Conservation (phyloP, 192 early-diverging fungal genomes). For the Endogone sp. region DNA sequence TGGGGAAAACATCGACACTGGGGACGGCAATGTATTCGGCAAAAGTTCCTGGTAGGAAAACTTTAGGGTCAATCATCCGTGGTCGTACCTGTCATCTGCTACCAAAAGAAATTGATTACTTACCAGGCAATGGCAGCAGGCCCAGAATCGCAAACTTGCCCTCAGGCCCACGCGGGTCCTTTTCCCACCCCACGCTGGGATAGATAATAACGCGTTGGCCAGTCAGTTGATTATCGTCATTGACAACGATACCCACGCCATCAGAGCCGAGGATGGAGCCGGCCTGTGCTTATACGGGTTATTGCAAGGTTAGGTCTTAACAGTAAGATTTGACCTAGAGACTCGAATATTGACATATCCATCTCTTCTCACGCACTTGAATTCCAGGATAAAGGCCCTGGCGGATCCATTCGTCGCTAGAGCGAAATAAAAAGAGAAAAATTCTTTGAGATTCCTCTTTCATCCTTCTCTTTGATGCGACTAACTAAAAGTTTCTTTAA, state of each 20-base stretch:
- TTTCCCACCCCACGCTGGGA: conserved; percentile 13
- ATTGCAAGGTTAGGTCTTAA: background rate
- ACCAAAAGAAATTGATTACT: background rate
- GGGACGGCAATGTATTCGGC: conserved; percentile 48
- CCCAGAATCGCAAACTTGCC: conserved; percentile 15
- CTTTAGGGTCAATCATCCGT: background rate
- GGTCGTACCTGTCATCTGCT: no score
- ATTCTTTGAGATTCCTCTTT: background rate
- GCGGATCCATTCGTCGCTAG: conserved; percentile 26
- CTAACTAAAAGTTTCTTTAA: background rate
- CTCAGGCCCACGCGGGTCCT: conserved; percentile 16
- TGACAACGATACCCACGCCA: conserved; percentile 18
- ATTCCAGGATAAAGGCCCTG: conserved; percentile 24
- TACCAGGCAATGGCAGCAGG: conserved; percentile 8
- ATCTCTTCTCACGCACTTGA: background rate
- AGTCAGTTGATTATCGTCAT: conserved; percentile 1
- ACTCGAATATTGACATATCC: background rate
- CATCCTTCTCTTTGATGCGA: background rate
- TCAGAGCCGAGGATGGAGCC: conserved; percentile 24
- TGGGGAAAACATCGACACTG: conserved; percentile 38
- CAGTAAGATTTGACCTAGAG: no score
- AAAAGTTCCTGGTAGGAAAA: conserved; percentile 65
- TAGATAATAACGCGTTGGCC: conserved; percentile 10
- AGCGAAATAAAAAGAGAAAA: background rate
- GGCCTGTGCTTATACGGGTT: background rate